These are phyloP conservation scores for Saxophila tyrrhenica DNA, from an alignment of 495 filamentous ascomycete species.

Conservation along the genomic window DNA sequence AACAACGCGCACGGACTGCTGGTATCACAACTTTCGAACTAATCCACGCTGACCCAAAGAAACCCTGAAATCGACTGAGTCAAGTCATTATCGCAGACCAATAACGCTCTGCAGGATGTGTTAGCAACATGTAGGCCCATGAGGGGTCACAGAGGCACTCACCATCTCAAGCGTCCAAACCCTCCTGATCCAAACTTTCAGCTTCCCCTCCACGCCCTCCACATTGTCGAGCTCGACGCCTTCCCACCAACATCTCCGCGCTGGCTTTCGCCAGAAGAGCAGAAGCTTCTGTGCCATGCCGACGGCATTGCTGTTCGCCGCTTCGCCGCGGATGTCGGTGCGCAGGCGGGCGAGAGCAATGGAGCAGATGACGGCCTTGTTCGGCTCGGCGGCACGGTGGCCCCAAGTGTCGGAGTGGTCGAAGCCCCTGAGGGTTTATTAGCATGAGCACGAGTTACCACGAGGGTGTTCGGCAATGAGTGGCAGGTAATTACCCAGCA, in stretches of 20 bases:
- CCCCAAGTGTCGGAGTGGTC: conserved; percentile 93
- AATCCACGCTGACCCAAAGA: not conserved
- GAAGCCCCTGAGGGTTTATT: conserved; percentile 57
- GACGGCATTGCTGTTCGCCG: conserved; percentile 49
- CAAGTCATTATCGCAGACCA: conserved; percentile 21
- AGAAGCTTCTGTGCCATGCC: conserved; percentile 98
- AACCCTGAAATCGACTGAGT: not conserved
- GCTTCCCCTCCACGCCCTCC: conserved; percentile 78
- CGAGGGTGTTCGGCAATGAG: conserved; percentile 12
- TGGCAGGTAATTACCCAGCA: conserved; percentile 58
- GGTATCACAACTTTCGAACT: not conserved
- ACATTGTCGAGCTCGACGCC: conserved; percentile 85
- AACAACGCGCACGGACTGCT: not conserved
- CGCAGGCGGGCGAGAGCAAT: conserved; percentile 84
- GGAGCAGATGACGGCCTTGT: conserved; percentile 96
- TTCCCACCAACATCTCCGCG: conserved; percentile 97
- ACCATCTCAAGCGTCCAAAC: conserved; percentile 99
- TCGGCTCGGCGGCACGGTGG: conserved; percentile 87
- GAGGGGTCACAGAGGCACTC: too few species aligned
- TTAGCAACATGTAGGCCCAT: too few species aligned
- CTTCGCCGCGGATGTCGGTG: conserved; percentile 66
- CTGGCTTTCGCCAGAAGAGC: conserved; percentile 96
- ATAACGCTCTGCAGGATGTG: conserved; percentile 24
- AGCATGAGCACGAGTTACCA: conserved; percentile 5
- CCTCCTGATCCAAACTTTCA: conserved; percentile 95